Base-by-base conservation (phyloP, 2,329 filamentous ascomycete species). In the Aspergillus caelatus region DNA sequence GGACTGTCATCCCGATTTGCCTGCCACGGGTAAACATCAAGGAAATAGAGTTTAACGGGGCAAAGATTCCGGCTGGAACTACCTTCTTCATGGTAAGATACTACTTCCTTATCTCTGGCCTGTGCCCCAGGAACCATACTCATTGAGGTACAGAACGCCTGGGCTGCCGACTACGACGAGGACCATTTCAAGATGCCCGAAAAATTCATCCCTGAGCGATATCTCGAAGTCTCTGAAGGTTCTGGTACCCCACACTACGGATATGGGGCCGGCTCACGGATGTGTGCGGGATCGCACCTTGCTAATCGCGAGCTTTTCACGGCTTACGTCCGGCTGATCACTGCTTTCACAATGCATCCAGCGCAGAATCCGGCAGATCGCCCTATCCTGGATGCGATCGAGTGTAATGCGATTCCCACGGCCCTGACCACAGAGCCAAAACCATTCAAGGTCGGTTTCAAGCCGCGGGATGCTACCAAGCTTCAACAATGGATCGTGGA, bases 1-100 rank as follows among this genome's bases (percentile, higher is more conserved):
- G 89, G 85, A 90, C 88, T 2, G 91, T 94, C 34, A 91, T 94
- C 67, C 90, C 91, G 2, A 89, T 95, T 69, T 92, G 88, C 70
- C 83, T 95, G 0, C 92, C 92, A 0, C 83, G 92, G 4, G 87
- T 87, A 19, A 90, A 84, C 65, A 90, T 91, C 73, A 91, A 89
- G 68, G 88, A 91, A 65, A 91, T 94, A 61, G 81, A 85, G 4
- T 94, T 89, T 78, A 82, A 91, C 28, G 86, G 86, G 19, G 81
- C 87, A 0, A 79, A 84, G 1, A 91, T 95, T 43, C 92, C 92
- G 0, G 85, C 90, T 0, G 90, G 90, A 1, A 93, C 90, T 0
- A 92, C 89, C 1, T 93, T 94, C 69, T 93, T 93, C 78, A 90
- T 94, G 90, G 85, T 85, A 72, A 52, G 72, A 11, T 50, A 14